A percentile compares a stretch with the other conserved stretches of the same genome.
phyloP scores from a whole-genome alignment of 768 basidiomycete species.

The Termitomyces bulborhizus region DNA sequence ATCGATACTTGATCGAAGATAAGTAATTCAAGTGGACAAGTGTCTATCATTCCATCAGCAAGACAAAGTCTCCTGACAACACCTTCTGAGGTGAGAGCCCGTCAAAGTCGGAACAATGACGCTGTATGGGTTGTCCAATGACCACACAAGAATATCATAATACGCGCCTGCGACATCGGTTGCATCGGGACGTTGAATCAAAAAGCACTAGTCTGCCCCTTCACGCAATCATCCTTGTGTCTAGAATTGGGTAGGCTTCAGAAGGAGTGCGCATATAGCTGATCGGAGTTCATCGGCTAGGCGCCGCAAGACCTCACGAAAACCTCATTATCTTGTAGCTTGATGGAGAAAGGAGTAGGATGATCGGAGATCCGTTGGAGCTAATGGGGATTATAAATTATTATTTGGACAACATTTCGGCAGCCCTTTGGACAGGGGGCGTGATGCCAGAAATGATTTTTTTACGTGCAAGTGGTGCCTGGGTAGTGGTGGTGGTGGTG shows the following conservation, averaged over 20 bases:
- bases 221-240: background rate
- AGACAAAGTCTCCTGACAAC: constrained; percentile 7
- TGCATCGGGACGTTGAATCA: background rate
- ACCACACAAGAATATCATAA: background rate
- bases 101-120: constrained; percentile 7
- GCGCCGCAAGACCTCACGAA: constrained; percentile 10
- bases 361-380: constrained; percentile 13
- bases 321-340: background rate
- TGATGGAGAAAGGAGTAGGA: constrained; percentile 5
- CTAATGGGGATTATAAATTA: constrained; percentile 10
- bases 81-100: constrained; percentile 5
- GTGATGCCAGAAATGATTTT: constrained; percentile 9
- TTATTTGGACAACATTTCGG: constrained; percentile 6
- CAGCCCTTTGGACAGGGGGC: constrained; percentile 10
- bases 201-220: constrained; percentile 1
- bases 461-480: constrained; percentile 11
- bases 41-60: constrained; percentile 13
- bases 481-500: background rate
- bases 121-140: background rate
- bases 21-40: background rate
- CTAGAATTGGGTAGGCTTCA: constrained; percentile 8
- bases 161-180: constrained; percentile 4
- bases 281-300: constrained; percentile 12
- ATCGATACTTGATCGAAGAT: constrained; percentile 10
- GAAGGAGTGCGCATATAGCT: constrained; percentile 4